Percentiles rank a stretch among this genome's conserved stretches.
Conservation (phyloP, 2,329 filamentous ascomycete genomes). For the Camillea tinctor region DNA sequence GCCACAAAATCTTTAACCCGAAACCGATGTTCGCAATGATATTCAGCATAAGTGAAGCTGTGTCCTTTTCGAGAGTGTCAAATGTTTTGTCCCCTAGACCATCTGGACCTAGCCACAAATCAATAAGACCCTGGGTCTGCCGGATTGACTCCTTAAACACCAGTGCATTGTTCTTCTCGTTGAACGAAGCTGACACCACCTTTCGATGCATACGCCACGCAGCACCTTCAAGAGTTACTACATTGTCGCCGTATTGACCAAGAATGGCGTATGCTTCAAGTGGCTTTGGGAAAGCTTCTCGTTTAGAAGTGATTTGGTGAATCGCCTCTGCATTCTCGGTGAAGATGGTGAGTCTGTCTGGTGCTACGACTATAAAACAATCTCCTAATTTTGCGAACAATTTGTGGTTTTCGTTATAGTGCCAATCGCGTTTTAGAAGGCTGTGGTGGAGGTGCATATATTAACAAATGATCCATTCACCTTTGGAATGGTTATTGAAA, state of each 20-base stretch:
- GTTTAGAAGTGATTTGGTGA: conserved; percentile 61
- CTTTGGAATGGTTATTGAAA: background rate
- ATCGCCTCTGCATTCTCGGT: conserved; percentile 65
- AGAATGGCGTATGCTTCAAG: conserved; percentile 58
- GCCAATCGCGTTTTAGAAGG: conserved; percentile 57
- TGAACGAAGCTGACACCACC: conserved; percentile 69
- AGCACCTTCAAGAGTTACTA: conserved; percentile 67
- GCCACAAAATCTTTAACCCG: conserved; percentile 60
- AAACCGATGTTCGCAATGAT: conserved; percentile 70
- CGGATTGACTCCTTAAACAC: conserved; percentile 62
- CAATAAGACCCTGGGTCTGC: conserved; percentile 63
- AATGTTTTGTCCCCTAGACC: conserved; percentile 48
- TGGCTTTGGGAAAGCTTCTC: conserved; percentile 72
- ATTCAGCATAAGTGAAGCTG: conserved; percentile 60
- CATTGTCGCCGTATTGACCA: conserved; percentile 68
- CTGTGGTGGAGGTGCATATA: conserved; percentile 11
- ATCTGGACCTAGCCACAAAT: conserved; percentile 51
- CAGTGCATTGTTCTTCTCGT: conserved; percentile 70
- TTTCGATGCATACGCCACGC: conserved; percentile 74
- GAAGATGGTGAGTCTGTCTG: conserved; percentile 50
- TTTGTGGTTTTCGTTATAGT: conserved; percentile 53
- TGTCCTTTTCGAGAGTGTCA: conserved; percentile 58
- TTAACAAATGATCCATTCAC: background rate
- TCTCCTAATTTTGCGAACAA: conserved; percentile 62
- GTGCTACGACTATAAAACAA: conserved; percentile 63